A percentile compares a stretch with the other conserved stretches of the same genome.
Evolutionary conservation across 2,329 filamentous ascomycete species (phyloP).

Genomic region (Calonectria montana): DNA sequence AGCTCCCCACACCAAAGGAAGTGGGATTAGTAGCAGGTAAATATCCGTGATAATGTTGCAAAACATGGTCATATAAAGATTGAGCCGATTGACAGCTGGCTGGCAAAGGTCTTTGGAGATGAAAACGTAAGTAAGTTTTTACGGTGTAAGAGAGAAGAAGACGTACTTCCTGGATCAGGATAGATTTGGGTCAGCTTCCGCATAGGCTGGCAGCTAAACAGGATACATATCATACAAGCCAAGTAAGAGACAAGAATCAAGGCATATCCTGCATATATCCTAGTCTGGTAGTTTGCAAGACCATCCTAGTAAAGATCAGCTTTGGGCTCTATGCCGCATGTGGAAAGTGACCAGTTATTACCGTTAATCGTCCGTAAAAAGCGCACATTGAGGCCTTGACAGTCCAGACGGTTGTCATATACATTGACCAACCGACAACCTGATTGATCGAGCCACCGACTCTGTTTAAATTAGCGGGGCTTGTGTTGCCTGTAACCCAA

Average conservation of each 20-base stretch:
- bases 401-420: constrained; percentile 1
- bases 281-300: background rate
- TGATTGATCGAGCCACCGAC: constrained; percentile 4
- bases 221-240: background rate
- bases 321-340: background rate
- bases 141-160: background rate
- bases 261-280: background rate
- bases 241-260: background rate
- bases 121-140: background rate
- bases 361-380: background rate
- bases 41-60: background rate
- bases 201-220: background rate
- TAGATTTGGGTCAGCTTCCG: constrained; percentile 2
- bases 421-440: background rate
- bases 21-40: background rate
- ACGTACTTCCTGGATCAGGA: constrained; percentile 10
- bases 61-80: background rate
- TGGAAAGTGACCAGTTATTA: background rate
- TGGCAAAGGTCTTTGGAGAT: background rate
- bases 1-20: background rate
- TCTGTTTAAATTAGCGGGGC: background rate
- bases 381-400: constrained; percentile 7
- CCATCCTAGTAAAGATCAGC: background rate
- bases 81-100: background rate
- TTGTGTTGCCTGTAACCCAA: too few relatives aligned